Percentiles rank a stretch among this genome's conserved stretches.
Conservation (phyloP, 2,329 filamentous ascomycete genomes). For the Xylaria sp. region DNA sequence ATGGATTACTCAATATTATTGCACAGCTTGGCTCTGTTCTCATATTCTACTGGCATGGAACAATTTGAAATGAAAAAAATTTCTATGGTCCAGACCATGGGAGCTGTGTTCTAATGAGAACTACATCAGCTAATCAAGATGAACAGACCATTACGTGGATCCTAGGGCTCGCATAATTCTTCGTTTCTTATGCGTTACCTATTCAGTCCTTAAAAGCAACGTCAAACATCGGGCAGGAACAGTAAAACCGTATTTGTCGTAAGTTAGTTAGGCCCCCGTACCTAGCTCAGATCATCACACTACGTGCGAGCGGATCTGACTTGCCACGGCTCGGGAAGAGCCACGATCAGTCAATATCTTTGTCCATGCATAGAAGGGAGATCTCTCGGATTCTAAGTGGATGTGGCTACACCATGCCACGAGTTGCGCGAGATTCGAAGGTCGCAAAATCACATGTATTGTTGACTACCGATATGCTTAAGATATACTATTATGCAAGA, state of each 20-base stretch:
- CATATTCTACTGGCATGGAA: slow-evolving; percentile 13
- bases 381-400: slow-evolving; percentile 17
- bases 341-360: slow-evolving; percentile 24
- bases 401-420: slow-evolving; percentile 4
- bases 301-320: slow-evolving; percentile 11
- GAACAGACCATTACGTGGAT: slow-evolving; percentile 15
- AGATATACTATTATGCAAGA: slow-evolving; percentile 8
- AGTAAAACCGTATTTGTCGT: slow-evolving; percentile 30
- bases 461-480: neutral
- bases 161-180: neutral
- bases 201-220: slow-evolving; percentile 1
- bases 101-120: neutral
- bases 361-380: slow-evolving; percentile 31
- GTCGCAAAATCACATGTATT: slow-evolving; percentile 9
- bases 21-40: slow-evolving; percentile 8
- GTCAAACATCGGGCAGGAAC: slow-evolving; percentile 28
- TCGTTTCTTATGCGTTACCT: neutral
- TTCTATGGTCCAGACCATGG: slow-evolving; percentile 2
- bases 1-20: slow-evolving; percentile 8
- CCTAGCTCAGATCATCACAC: slow-evolving; percentile 7
- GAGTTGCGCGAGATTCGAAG: neutral
- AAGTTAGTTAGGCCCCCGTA: slow-evolving; percentile 14
- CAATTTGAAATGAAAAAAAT: slow-evolving; percentile 25
- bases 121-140: neutral
- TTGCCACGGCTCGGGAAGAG: slow-evolving; percentile 19